These are phyloP conservation scores for Globisporangium uncinulatum DNA, from an alignment of 352 stramenopile species.

Conservation along the genomic window DNA sequence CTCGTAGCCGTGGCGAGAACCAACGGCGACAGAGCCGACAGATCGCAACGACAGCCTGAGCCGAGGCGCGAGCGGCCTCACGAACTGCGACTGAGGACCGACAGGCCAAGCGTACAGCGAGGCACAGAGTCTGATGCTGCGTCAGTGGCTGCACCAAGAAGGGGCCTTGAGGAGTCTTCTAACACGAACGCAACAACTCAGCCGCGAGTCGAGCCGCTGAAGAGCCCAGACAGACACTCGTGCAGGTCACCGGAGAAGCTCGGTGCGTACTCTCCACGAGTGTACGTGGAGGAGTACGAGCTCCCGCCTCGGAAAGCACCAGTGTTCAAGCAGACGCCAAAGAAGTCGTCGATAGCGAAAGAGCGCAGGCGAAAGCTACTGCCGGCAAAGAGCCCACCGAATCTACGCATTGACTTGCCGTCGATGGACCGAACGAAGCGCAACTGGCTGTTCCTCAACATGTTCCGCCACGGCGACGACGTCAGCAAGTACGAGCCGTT, in stretches of 20 bases:
- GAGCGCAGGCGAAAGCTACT: conserved; percentile 29
- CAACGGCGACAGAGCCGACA: background rate
- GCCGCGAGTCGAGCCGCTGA: background rate
- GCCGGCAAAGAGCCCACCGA: conserved; percentile 42
- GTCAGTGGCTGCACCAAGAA: background rate
- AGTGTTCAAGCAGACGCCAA: conserved; percentile 28
- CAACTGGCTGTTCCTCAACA: conserved; percentile 74
- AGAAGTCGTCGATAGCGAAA: conserved; percentile 18
- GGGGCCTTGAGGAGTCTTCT: background rate
- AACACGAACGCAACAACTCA: background rate
- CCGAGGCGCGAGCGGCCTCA: conserved; percentile 9
- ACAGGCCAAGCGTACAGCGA: background rate
- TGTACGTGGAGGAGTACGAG: conserved; percentile 21
- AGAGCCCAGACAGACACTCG: conserved; percentile 1
- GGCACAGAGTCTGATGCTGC: background rate
- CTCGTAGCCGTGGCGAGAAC: background rate
- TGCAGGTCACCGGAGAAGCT: conserved; percentile 3
- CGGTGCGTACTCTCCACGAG: conserved; percentile 4
- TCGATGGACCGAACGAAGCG: conserved; percentile 62
- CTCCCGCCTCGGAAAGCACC: conserved; percentile 33
- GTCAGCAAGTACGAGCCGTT: conserved; percentile 67
- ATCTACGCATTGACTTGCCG: conserved; percentile 40
- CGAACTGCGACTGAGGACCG: conserved; percentile 8
- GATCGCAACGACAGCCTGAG: background rate
- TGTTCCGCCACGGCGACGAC: conserved; percentile 69